Percentiles rank a stretch among this genome's conserved stretches.
phyloP scores from a whole-genome alignment of 108 stramenopile genomes.

The Nitzschia sp. region DNA sequence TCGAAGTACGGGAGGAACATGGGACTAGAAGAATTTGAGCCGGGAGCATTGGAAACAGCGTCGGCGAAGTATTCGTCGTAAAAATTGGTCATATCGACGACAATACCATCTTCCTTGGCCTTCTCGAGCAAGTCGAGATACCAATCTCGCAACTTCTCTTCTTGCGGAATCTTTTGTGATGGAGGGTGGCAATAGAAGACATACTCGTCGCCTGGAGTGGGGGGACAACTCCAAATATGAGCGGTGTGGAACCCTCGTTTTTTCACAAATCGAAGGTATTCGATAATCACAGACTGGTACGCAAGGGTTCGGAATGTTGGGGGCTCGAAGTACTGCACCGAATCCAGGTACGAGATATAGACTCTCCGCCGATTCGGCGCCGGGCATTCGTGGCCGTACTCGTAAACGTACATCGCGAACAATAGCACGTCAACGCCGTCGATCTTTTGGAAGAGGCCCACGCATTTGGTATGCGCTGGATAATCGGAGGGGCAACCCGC shows the following conservation, averaged over 20 bases:
- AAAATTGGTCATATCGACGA: conserved; percentile 70
- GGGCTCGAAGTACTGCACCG: conserved; percentile 93
- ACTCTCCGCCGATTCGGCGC: conserved; percentile 91
- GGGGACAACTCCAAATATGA: conserved; percentile 98
- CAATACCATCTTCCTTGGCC: conserved; percentile 77
- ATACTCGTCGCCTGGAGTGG: conserved; percentile 95
- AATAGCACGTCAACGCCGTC: conserved; percentile 95
- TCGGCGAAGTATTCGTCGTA: conserved; percentile 88
- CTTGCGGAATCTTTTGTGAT: conserved; percentile 78
- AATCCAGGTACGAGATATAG: conserved; percentile 96
- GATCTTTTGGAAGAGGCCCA: conserved; percentile 91
- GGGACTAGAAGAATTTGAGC: conserved; percentile 43
- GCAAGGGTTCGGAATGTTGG: conserved; percentile 74
- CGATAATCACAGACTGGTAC: conserved; percentile 90
- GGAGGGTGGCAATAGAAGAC: conserved; percentile 90
- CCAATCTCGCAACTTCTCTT: conserved; percentile 91
- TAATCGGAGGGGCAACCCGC: conserved; percentile 81
- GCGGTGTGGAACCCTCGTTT: conserved; percentile 95
- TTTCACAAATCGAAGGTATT: conserved; percentile 93
- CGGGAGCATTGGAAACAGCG: conserved; percentile 37
- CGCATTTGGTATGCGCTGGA: conserved; percentile 88
- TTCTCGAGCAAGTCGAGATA: conserved; percentile 86
- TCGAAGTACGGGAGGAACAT: conserved; percentile 90
- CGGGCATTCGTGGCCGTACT: conserved; percentile 93
- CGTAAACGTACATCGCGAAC: conserved; percentile 97